Evolutionary conservation across 1,284 basidiomycete genomes (phyloP).

Genomic region (Gymnopus androsaceus): DNA sequence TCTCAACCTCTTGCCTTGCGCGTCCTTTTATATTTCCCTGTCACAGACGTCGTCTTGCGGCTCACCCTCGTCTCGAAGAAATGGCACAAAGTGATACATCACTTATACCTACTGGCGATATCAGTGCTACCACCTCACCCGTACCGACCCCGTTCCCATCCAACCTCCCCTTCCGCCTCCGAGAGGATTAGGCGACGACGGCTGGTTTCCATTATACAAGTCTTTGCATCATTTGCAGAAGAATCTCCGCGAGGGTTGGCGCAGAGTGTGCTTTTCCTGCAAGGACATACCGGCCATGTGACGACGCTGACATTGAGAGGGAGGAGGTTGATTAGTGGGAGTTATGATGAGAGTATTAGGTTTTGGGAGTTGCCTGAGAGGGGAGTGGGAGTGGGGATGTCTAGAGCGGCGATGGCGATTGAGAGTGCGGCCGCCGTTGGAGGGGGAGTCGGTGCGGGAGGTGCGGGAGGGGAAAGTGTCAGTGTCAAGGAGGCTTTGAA

Average conservation of each 20-base stretch:
- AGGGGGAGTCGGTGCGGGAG: not conserved
- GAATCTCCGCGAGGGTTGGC: constrained; percentile 81
- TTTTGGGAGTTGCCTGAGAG: constrained; percentile 66
- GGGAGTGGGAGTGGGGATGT: constrained; percentile 22
- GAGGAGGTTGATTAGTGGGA: constrained; percentile 82
- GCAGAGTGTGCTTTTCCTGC: constrained; percentile 75
- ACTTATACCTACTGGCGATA: constrained; percentile 78
- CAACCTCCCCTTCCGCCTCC: constrained; percentile 49
- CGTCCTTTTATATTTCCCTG: constrained; percentile 65
- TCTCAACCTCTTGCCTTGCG: constrained; percentile 66
- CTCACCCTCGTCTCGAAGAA: constrained; percentile 66
- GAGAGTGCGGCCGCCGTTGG: constrained; percentile 3
- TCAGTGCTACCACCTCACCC: constrained; percentile 74
- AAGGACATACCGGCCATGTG: constrained; percentile 87
- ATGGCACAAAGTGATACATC: constrained; percentile 70
- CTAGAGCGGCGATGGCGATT: constrained; percentile 16
- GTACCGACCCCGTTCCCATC: constrained; percentile 66
- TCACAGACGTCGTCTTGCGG: constrained; percentile 61
- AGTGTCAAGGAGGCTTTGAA: constrained; percentile 47
- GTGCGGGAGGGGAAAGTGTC: not conserved
- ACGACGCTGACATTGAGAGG: constrained; percentile 81
- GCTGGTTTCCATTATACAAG: constrained; percentile 80
- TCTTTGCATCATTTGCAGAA: constrained; percentile 84
- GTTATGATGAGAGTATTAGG: constrained; percentile 88
- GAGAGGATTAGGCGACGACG: constrained; percentile 46